Conservation (phyloP, 352 stramenopile species). For the Saprolegnia diclina region DNA sequence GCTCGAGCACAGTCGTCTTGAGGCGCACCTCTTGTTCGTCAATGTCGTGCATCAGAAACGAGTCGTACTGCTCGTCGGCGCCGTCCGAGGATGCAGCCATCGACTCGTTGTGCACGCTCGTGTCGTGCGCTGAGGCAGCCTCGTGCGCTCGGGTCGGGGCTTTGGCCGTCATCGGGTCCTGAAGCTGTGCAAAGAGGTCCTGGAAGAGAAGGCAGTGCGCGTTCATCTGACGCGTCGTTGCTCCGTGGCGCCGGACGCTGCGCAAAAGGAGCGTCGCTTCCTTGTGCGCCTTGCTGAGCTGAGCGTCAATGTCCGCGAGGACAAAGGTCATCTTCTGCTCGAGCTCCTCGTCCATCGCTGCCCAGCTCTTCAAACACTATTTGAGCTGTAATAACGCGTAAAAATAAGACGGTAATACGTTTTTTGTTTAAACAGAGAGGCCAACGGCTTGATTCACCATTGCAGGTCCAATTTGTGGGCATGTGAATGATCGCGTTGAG, state of each 20-base stretch:
- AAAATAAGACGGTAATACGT: neutral
- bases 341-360: constrained; percentile 24
- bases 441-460: constrained; percentile 9
- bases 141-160: neutral
- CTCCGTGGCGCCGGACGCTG: constrained; percentile 22
- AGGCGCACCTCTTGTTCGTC: constrained; percentile 13
- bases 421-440: neutral
- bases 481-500: no score
- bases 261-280: constrained; percentile 21
- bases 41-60: constrained; percentile 8
- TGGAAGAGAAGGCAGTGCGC: constrained; percentile 21
- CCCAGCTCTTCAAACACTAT: no score
- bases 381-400: neutral
- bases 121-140: neutral
- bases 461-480: neutral
- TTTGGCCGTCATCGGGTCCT: neutral
- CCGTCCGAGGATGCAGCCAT: neutral
- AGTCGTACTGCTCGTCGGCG: constrained; percentile 13
- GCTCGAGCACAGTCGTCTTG: constrained; percentile 3
- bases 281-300: constrained; percentile 25
- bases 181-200: constrained; percentile 18
- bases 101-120: neutral
- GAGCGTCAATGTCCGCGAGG: constrained; percentile 25
- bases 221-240: constrained; percentile 24
- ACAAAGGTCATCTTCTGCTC: constrained; percentile 28